These are phyloP conservation scores for Dalbergia cochinchinensis DNA, from an alignment of 306 rosid species.

Conservation along the genomic window DNA sequence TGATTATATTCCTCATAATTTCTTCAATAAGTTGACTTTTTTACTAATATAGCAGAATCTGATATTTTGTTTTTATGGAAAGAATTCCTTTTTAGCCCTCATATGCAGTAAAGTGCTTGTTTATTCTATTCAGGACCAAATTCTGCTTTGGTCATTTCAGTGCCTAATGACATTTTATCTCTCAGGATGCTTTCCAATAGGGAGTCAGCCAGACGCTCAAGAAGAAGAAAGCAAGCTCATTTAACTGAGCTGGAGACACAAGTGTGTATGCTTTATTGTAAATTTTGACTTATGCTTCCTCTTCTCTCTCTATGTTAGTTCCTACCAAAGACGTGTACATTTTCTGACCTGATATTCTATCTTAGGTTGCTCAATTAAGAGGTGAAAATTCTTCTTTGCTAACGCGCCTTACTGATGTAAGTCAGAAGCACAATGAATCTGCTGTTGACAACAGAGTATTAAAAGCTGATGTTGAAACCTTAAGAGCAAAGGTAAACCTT, in stretches of 20 bases:
- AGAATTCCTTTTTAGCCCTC: background rate
- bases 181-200: conserved; percentile 98
- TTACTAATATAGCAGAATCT: background rate
- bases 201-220: conserved; percentile 98
- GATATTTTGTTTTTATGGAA: background rate
- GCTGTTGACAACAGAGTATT: conserved; percentile 93
- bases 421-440: conserved; percentile 75
- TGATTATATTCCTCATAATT: conserved; percentile 29
- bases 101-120: conserved; percentile 14
- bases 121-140: conserved; percentile 3
- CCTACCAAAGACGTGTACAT: conserved; percentile 6
- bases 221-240: conserved; percentile 99
- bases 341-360: conserved; percentile 47
- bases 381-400: conserved; percentile 84
- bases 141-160: conserved; percentile 32
- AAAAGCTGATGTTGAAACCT: conserved; percentile 90
- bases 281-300: conserved; percentile 4
- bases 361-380: conserved; percentile 81
- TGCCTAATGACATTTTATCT: conserved; percentile 41
- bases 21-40: background rate
- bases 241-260: conserved; percentile 88
- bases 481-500: conserved; percentile 87
- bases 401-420: conserved; percentile 77
- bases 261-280: conserved; percentile 50
- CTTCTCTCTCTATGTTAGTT: background rate